Percentiles rank a stretch among this genome's conserved stretches.
phyloP scores from a whole-genome alignment of 176 grass and related monocot genomes.

The Tillandsia fasciculata region DNA sequence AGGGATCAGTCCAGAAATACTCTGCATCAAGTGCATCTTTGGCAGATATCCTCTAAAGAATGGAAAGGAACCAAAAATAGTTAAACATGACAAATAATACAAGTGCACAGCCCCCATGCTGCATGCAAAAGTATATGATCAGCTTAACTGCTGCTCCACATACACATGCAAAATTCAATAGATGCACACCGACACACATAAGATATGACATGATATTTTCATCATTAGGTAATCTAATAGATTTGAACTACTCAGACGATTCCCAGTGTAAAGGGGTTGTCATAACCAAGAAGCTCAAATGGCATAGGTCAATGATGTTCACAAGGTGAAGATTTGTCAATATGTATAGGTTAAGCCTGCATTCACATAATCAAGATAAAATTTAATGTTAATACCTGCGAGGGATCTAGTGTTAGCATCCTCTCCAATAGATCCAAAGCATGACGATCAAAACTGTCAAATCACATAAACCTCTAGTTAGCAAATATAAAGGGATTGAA shows the following conservation, averaged over 20 bases:
- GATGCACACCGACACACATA: too few species aligned
- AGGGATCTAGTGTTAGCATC: slow-evolving; percentile 76
- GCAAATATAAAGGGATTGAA: not conserved
- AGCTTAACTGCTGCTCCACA: too few species aligned
- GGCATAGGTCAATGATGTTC: not conserved
- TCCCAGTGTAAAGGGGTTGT: too few species aligned
- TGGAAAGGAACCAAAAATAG: slow-evolving; percentile 2
- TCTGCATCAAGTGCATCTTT: slow-evolving; percentile 95
- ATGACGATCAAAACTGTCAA: slow-evolving; percentile 69
- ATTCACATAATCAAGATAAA: not conserved
- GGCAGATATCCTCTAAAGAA: slow-evolving; percentile 72
- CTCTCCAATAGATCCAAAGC: slow-evolving; percentile 75
- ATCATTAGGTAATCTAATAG: too few species aligned
- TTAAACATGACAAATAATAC: not conserved
- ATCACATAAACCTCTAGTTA: slow-evolving; percentile 3
- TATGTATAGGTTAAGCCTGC: not conserved
- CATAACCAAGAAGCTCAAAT: too few species aligned
- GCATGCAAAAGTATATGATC: too few species aligned
- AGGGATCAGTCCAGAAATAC: slow-evolving; percentile 93
- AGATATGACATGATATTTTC: too few species aligned
- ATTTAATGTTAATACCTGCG: slow-evolving; percentile 31
- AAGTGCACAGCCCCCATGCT: not conserved
- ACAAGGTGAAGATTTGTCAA: not conserved
- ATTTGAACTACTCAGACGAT: too few species aligned
- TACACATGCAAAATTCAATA: too few species aligned